phyloP scores from a whole-genome alignment of 2,329 filamentous ascomycete genomes.

The Sporothrix brasiliensis region DNA sequence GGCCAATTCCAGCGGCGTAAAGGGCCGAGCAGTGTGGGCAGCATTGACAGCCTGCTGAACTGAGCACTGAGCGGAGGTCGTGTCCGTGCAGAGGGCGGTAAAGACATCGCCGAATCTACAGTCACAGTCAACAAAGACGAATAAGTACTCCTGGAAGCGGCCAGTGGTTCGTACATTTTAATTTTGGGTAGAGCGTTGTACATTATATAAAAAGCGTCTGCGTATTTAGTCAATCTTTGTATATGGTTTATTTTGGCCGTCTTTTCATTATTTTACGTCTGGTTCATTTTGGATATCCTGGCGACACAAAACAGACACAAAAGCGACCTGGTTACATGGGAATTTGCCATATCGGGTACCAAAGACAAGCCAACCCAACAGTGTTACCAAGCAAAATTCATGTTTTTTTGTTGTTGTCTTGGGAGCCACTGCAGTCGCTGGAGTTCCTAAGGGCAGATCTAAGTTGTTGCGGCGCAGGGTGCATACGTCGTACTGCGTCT shows the following conservation, averaged over 20 bases:
- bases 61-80: slow-evolving; percentile 20
- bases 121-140: background rate
- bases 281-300: background rate
- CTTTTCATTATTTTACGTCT: background rate
- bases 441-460: too few relatives aligned
- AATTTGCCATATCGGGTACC: background rate
- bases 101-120: background rate
- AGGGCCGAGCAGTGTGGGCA: slow-evolving; percentile 31
- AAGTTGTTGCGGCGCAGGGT: too few relatives aligned
- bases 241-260: background rate
- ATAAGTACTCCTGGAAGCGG: too few relatives aligned
- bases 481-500: background rate
- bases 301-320: background rate
- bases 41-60: slow-evolving; percentile 37
- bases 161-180: too few relatives aligned
- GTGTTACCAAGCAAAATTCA: too few relatives aligned
- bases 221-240: background rate
- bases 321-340: background rate
- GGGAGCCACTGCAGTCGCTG: too few relatives aligned
- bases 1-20: background rate
- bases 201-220: too few relatives aligned
- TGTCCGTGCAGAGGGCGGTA: background rate
- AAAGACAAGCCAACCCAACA: background rate
- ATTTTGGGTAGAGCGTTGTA: too few relatives aligned
- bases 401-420: too few relatives aligned